Evolutionary conservation across 2,329 filamentous ascomycete genomes (phyloP).

Genomic region (Meredithiella fracta): DNA sequence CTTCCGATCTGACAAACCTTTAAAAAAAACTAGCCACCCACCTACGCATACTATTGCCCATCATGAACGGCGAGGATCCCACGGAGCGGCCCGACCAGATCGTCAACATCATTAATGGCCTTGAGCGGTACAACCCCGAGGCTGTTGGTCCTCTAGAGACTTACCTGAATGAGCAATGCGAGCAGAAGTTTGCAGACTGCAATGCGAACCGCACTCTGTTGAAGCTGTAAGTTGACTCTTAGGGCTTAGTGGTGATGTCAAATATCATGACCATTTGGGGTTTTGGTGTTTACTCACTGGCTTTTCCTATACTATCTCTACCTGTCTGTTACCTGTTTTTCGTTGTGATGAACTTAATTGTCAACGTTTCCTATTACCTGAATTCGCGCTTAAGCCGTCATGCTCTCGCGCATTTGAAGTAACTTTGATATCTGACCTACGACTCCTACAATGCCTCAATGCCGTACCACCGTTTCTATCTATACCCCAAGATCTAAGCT

Average conservation of each 20-base stretch:
- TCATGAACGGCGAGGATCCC: conserved; percentile 65
- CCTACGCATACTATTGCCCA: conserved; percentile 21
- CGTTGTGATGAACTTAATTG: conserved; percentile 53
- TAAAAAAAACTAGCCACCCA: too few species aligned
- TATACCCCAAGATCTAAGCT: not conserved
- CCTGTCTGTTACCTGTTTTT: conserved; percentile 1
- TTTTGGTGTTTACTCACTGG: conserved; percentile 13
- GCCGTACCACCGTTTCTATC: not conserved
- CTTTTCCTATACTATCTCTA: conserved; percentile 10
- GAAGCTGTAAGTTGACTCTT: conserved; percentile 67
- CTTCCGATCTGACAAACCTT: conserved; percentile 2
- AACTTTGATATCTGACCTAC: conserved; percentile 33
- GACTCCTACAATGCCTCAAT: conserved; percentile 89
- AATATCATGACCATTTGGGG: not conserved
- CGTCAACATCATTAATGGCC: conserved; percentile 82
- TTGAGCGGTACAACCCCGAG: conserved; percentile 97
- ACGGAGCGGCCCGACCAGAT: conserved; percentile 85
- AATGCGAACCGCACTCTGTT: conserved; percentile 91
- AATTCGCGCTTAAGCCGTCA: conserved; percentile 14
- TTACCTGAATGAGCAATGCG: conserved; percentile 89
- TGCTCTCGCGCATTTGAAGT: conserved; percentile 14
- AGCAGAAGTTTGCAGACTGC: conserved; percentile 83
- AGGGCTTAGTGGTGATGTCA: too few species aligned
- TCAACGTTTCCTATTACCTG: conserved; percentile 16
- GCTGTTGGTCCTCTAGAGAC: conserved; percentile 85